Evolutionary conservation across 202 grass and related monocot species (phyloP).

Genomic region (Panicum hallii): DNA sequence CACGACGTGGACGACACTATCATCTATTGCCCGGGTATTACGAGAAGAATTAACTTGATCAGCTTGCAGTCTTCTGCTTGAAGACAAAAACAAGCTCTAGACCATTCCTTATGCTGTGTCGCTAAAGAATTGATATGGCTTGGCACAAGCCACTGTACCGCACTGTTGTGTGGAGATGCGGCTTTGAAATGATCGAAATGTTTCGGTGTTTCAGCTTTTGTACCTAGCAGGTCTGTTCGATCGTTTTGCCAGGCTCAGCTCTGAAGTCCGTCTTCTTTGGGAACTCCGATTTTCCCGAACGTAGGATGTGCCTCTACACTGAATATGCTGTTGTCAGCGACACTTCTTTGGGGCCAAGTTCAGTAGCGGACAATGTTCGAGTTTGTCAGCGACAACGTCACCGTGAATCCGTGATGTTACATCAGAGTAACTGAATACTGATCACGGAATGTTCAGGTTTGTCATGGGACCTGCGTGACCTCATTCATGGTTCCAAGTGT

Average conservation of each 20-base stretch:
- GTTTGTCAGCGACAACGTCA: too few species aligned
- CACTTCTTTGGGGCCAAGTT: too few species aligned
- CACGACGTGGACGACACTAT: constrained; percentile 19
- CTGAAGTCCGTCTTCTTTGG: too few species aligned
- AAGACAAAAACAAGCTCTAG: neutral
- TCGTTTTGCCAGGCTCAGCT: too few species aligned
- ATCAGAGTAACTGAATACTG: too few species aligned
- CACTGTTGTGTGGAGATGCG: too few species aligned
- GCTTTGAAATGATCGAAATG: neutral
- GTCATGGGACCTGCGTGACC: neutral
- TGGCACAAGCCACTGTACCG: neutral
- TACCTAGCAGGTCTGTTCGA: neutral
- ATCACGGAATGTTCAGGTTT: constrained; percentile 2
- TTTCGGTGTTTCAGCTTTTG: neutral
- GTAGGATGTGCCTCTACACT: too few species aligned
- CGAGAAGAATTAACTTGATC: neutral
- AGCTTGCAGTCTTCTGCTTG: neutral
- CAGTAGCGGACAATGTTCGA: too few species aligned
- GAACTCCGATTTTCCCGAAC: too few species aligned
- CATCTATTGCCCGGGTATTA: neutral
- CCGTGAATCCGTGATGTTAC: too few species aligned
- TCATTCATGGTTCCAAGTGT: neutral
- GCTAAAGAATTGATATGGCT: neutral
- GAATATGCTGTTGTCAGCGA: too few species aligned
- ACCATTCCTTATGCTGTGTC: neutral